Evolutionary conservation across 139 green algal species (phyloP).

Genomic region (Micromonas pusilla): DNA sequence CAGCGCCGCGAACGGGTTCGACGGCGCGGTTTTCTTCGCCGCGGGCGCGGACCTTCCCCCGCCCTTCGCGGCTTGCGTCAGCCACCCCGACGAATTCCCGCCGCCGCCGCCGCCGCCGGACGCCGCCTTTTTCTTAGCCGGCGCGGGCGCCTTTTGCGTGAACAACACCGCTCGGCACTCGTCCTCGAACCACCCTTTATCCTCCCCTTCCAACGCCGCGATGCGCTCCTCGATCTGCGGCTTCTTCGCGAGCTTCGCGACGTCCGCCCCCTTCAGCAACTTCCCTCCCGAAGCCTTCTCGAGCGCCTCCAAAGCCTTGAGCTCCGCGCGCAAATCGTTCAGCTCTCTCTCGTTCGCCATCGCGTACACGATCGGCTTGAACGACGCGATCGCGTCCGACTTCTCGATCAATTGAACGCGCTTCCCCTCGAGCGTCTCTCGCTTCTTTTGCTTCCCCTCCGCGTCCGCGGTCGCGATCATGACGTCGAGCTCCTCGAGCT

Average conservation of each 20-base stretch:
- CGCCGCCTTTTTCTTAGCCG: not conserved
- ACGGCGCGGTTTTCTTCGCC: not conserved
- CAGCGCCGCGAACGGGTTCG: constrained; percentile 15
- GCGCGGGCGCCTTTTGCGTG: not conserved
- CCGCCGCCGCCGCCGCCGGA: not conserved
- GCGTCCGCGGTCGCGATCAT: not conserved
- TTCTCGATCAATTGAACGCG: constrained; percentile 16
- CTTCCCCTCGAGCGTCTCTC: not conserved
- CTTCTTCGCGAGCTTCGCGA: constrained; percentile 15
- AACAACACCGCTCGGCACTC: constrained; percentile 17
- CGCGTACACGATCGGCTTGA: constrained; percentile 17
- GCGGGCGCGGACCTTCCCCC: not conserved
- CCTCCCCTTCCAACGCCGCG: constrained; percentile 6
- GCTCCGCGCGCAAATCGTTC: constrained; percentile 9
- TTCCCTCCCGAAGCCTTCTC: not conserved
- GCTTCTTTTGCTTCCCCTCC: constrained; percentile 22
- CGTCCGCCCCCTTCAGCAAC: constrained; percentile 4
- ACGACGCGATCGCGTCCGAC: not conserved
- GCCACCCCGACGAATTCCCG: constrained; percentile 7
- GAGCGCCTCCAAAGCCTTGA: constrained; percentile 5
- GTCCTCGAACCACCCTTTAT: constrained; percentile 29
- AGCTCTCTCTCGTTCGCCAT: constrained; percentile 14
- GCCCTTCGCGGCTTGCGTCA: not conserved
- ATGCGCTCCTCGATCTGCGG: constrained; percentile 12
- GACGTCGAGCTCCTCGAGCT: constrained; percentile 18